Percentiles rank a stretch among this genome's conserved stretches.
Evolutionary conservation across 2,329 filamentous ascomycete genomes (phyloP).

Genomic region (Trichoderma afroharzianum): DNA sequence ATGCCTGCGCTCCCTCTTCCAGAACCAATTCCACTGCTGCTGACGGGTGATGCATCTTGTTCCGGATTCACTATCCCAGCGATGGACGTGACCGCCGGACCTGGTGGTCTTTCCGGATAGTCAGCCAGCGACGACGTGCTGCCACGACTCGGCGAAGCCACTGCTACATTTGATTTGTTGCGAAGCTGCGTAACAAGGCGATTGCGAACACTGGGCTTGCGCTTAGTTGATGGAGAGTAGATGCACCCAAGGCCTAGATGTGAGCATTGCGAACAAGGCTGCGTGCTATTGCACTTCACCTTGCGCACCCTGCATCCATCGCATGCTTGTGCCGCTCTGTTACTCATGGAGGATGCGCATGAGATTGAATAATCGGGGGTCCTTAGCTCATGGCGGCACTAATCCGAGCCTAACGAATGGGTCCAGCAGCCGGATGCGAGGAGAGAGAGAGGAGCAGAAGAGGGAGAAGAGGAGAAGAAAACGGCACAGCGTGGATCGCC

Average conservation of each 20-base stretch:
- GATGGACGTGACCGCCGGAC: constrained; percentile 25
- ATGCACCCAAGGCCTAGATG: constrained; percentile 35
- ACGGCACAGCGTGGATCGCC: neutral
- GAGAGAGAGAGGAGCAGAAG: neutral
- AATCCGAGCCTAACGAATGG: neutral
- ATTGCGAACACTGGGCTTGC: constrained; percentile 34
- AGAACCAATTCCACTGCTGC: neutral
- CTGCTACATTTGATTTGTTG: constrained; percentile 20
- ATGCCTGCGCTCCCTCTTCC: neutral
- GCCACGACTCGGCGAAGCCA: neutral
- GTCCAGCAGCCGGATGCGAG: constrained; percentile 15
- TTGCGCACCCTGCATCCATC: constrained; percentile 39
- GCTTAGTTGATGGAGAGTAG: constrained; percentile 33
- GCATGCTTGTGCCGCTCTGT: constrained; percentile 31
- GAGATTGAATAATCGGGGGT: neutral
- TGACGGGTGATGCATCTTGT: neutral
- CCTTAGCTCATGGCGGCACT: constrained; percentile 16
- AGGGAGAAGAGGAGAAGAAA: neutral
- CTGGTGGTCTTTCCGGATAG: constrained; percentile 3
- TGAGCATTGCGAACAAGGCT: constrained; percentile 36
- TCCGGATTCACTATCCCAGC: constrained; percentile 26
- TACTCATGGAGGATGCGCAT: constrained; percentile 19
- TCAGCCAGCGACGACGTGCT: neutral
- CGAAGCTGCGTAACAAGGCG: constrained; percentile 36
- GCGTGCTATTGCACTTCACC: constrained; percentile 34